Evolutionary conservation across 441 rosid genomes (phyloP).

Genomic region (Adansonia madagascariensis): DNA sequence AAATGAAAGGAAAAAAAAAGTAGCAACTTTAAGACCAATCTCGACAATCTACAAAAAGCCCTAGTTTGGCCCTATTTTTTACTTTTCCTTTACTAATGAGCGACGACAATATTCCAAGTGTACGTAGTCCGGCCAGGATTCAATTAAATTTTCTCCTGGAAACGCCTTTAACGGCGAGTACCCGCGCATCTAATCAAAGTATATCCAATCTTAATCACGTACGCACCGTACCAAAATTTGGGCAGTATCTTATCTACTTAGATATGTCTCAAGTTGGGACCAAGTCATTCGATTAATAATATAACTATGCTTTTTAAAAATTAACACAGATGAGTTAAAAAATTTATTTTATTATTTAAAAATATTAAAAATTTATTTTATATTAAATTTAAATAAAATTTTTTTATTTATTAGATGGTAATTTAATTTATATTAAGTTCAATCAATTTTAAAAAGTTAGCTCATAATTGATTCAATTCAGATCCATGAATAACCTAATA

Average conservation of each 20-base stretch:
- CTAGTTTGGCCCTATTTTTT: background rate
- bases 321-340: no score
- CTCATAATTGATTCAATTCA: no score
- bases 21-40: slow-evolving; percentile 43
- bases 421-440: no score
- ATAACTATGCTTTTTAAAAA: no score
- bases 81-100: background rate
- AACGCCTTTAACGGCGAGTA: slow-evolving; percentile 10
- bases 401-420: no score
- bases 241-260: background rate
- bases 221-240: slow-evolving; percentile 33
- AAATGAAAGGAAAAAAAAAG: slow-evolving; percentile 32
- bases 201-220: slow-evolving; percentile 24
- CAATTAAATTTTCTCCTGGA: background rate
- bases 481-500: no score
- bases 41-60: slow-evolving; percentile 46
- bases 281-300: no score
- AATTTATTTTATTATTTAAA: no score
- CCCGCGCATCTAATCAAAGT: slow-evolving; percentile 26
- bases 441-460: no score
- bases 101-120: slow-evolving; percentile 1
- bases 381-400: no score
- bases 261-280: no score
- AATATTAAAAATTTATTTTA: no score
- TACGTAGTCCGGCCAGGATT: slow-evolving; percentile 14